Evolutionary conservation across 768 basidiomycete genomes (phyloP).

Genomic region (Suillus occidentalis): DNA sequence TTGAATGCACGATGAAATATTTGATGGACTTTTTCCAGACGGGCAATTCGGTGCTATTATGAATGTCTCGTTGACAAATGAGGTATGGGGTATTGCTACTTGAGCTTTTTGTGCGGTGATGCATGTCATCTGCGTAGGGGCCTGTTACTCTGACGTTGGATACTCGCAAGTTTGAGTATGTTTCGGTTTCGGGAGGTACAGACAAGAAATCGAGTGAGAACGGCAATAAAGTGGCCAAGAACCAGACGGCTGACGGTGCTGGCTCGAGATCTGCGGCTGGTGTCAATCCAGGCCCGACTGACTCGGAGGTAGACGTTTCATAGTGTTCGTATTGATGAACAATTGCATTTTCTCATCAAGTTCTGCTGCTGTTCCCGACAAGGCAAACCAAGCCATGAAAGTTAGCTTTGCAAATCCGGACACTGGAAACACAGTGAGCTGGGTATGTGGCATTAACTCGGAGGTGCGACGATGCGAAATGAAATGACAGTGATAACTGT

Average conservation of each 20-base stretch:
- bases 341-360: not conserved
- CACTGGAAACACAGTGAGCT: not conserved
- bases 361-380: not conserved
- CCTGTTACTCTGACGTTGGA: slow-evolving; percentile 86
- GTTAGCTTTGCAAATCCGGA: not conserved
- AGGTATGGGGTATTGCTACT: slow-evolving; percentile 47
- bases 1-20: not conserved
- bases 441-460: not conserved
- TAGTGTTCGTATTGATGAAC: not conserved
- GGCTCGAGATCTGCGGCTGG: not conserved
- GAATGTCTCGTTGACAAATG: slow-evolving; percentile 84
- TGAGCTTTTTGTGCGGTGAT: slow-evolving; percentile 2
- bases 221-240: not conserved
- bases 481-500: not conserved
- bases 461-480: not conserved
- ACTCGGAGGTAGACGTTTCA: not conserved
- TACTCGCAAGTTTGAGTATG: slow-evolving; percentile 75
- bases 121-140: slow-evolving; percentile 46
- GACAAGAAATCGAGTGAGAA: slow-evolving; percentile 4
- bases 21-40: slow-evolving; percentile 45
- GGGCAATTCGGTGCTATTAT: slow-evolving; percentile 98
- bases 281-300: not conserved
- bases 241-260: not conserved
- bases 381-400: not conserved
- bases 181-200: slow-evolving; percentile 27